Base-by-base conservation (phyloP, 2,329 filamentous ascomycete species). In the Onygena corvina region DNA sequence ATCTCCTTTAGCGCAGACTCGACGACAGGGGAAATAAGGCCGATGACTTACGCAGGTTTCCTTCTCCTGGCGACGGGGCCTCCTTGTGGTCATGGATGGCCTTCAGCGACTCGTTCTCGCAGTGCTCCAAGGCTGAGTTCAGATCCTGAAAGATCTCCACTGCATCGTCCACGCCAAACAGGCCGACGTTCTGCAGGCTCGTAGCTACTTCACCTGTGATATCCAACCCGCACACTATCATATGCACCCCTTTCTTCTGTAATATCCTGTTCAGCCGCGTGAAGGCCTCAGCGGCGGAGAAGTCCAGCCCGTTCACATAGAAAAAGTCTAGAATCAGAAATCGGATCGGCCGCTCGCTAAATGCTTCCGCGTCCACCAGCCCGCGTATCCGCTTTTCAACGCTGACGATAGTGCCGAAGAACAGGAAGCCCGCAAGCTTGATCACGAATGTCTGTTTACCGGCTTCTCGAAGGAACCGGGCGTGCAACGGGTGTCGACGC, bases 341-440 rank as follows among this genome's bases (percentile, higher is more conserved):
- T 56, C 86, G 83, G 61, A 96, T 92, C 0, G 90, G 88, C 47
- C 81, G 77, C 55, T 79, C 72, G 21, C 73, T 71, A 61, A 95
- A 96, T 2, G 81, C 77, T 53, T 90, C 81, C 25, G 94, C 87
- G 23, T 89, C 82, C 42, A 96, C 81, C 27, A 96, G 70, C 3
- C 75, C 79, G 18, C 89, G 79, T 53, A 96, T 89, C 55, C 84
- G 84, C 54, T 86, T 84, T 65, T 98, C 92, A 0, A 98, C 90
- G 44, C 86, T 87, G 48, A 95, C 90, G 56, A 98, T 94, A 2
- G 89, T 96, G 12, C 92, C 92, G 58, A 98, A 98, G 72, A 98
- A 98, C n/a, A 98, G 77, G 61, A 90, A 96, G 0, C 92, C 90
- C 0, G 85, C 83, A 12, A 98, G 76, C 65, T 96, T 96, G 60